Percentiles rank a stretch among this genome's conserved stretches.
Evolutionary conservation across 768 basidiomycete species (phyloP).

Genomic region (Tricholoma terreum): DNA sequence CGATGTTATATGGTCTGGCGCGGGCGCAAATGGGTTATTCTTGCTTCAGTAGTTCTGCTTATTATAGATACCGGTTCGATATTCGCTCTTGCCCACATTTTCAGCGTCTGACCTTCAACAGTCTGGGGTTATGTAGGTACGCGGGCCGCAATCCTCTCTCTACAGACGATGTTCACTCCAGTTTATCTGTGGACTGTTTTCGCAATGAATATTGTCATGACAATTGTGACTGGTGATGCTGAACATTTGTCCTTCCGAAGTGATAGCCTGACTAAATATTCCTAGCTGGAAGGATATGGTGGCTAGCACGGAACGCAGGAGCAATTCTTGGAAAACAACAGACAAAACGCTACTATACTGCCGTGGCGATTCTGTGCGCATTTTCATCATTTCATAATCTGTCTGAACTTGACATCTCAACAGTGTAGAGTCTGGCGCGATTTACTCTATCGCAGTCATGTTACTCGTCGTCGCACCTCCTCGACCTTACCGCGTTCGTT

Average conservation of each 20-base stretch:
- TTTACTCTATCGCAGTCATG: background rate
- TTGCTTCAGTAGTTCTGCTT: background rate
- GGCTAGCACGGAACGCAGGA: background rate
- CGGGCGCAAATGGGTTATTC: constrained; percentile 10
- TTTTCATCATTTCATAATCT: background rate
- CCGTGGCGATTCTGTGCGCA: background rate
- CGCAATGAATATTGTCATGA: background rate
- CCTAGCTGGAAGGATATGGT: background rate
- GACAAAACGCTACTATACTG: background rate
- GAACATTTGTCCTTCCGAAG: background rate
- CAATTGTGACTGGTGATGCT: background rate
- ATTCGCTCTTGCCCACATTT: background rate
- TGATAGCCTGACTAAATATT: background rate
- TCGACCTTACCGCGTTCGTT: background rate
- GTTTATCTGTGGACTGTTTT: background rate
- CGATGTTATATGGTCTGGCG: constrained; percentile 24
- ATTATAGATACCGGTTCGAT: background rate
- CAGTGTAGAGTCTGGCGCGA: background rate
- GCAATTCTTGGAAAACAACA: background rate
- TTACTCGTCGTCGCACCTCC: background rate
- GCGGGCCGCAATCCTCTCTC: background rate
- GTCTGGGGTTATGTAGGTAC: background rate
- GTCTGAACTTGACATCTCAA: background rate
- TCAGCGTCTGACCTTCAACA: background rate
- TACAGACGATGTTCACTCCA: background rate